phyloP scores from a whole-genome alignment of 306 rosid genomes.

The Prunus mume region DNA sequence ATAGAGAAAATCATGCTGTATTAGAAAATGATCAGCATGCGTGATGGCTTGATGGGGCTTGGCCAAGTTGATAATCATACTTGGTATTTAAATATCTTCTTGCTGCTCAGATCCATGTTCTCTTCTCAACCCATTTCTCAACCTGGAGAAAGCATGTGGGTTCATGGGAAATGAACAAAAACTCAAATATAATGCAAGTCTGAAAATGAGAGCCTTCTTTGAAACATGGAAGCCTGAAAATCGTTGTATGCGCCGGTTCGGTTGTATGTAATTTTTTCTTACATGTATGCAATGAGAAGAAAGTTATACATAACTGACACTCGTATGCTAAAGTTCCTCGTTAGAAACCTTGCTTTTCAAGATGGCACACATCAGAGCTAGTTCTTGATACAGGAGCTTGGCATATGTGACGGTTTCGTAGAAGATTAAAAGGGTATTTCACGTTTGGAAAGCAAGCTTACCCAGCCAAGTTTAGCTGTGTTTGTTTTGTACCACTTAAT shows the following conservation, averaged over 20 bases:
- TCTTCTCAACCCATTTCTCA: slow-evolving; percentile 5
- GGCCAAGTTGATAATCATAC: slow-evolving; percentile 10
- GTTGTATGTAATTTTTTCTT: too few species aligned
- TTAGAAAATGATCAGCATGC: slow-evolving; percentile 20
- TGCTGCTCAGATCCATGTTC: slow-evolving; percentile 14
- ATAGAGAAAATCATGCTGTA: slow-evolving; percentile 20
- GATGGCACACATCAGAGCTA: too few species aligned
- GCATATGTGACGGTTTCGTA: slow-evolving; percentile 2
- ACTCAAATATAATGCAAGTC: not conserved
- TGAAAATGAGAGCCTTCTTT: not conserved
- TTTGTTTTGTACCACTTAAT: slow-evolving; percentile 26
- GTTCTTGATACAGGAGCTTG: not conserved
- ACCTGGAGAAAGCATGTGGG: not conserved
- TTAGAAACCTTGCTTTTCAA: too few species aligned
- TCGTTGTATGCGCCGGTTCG: not conserved
- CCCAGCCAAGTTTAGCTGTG: slow-evolving; percentile 57
- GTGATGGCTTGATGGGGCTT: slow-evolving; percentile 10
- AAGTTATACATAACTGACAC: too few species aligned
- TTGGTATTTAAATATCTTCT: not conserved
- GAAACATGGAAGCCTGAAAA: not conserved
- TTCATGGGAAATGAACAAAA: not conserved
- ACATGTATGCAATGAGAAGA: too few species aligned
- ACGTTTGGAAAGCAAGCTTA: slow-evolving; percentile 37
- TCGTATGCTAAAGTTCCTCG: too few species aligned
- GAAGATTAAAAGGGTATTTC: slow-evolving; percentile 19